Evolutionary conservation across 306 rosid genomes (phyloP), one percentile per base, ranked within the genome.

Genomic region (Vigna hirtella): DNA sequence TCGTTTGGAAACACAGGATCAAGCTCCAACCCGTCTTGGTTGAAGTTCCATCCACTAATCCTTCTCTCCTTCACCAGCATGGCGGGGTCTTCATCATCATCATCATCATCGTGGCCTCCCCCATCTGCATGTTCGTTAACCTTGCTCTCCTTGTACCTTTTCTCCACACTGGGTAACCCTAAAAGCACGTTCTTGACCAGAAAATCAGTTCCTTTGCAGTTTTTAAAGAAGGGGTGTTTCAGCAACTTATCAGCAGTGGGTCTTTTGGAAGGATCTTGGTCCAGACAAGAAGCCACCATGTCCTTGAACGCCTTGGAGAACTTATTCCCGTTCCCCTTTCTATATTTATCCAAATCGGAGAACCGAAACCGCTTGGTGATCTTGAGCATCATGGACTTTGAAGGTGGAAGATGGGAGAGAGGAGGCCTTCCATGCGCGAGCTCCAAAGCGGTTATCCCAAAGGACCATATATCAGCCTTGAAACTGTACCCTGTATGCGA

Each of bases 391-490:
- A 90, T 76, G 20, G 92, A 88, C 53, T 90, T 83, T 0, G 90
- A 90, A 10, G 85, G 90, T 12, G 95, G 87, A 32, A 92, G 88
- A 28, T 90, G 82, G 15, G 93, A 92, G 1, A 93, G 63, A 0
- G 92, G 96, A 34, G 96, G 96, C 10, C 93, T 78, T 18, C 93
- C 97, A 43, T 87, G 89, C 9, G 91, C 91, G 3, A 92, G 77
- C 65, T 92, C 93, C 48, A 90, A 66, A 6, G 92, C 88, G 0
- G 92, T 90, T 59, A 90, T 89, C 20, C 96, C 92, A 28, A 90
- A 87, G 0, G 93, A 89, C 93, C 92, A 92, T 1, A 92, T 90
- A 56, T 92, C 92, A 0, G 90, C 92, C 64, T 90, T 92, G 65
- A 79, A 83, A 56, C 89, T 79, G 66, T 87, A 88, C 1, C 93